Percentiles rank a stretch among this genome's conserved stretches.
Evolutionary conservation across 805 yeast genomes (phyloP).

Genomic region (Monosporozyma unispora): DNA sequence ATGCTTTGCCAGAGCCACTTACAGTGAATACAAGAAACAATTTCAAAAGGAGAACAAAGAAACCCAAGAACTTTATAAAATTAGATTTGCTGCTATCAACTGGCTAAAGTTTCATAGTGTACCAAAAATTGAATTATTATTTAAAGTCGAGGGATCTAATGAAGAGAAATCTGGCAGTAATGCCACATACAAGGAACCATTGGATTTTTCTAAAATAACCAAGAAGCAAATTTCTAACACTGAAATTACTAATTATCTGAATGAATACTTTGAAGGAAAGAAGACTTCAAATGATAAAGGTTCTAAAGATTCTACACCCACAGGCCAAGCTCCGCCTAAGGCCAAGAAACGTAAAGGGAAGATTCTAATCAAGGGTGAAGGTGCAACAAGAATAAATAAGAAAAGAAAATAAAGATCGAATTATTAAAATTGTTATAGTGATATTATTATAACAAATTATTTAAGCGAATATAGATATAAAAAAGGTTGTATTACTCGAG

Average conservation of each 20-base stretch:
- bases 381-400: constrained; percentile 46
- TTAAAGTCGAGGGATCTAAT: constrained; percentile 39
- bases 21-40: constrained; percentile 31
- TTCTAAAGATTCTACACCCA: not conserved
- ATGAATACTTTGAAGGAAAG: constrained; percentile 1
- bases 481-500: not conserved
- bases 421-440: not conserved
- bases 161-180: constrained; percentile 41
- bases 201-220: constrained; percentile 9
- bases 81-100: constrained; percentile 66
- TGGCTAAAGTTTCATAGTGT: constrained; percentile 80
- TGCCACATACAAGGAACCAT: constrained; percentile 38
- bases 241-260: not conserved
- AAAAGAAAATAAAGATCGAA: constrained; percentile 4
- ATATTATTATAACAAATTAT: not conserved
- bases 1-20: constrained; percentile 51
- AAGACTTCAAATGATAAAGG: not conserved
- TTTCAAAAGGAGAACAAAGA: constrained; percentile 30
- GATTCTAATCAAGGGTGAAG: constrained; percentile 55
- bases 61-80: constrained; percentile 31
- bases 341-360: constrained; percentile 35
- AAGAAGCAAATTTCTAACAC: not conserved
- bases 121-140: constrained; percentile 40
- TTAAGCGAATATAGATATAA: not conserved
- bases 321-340: constrained; percentile 1